These are phyloP conservation scores for Bryoerythrophyllum caledonicum DNA, from an alignment of 225 moss, liverwort and hornwort genomes.

Conservation along the genomic window DNA sequence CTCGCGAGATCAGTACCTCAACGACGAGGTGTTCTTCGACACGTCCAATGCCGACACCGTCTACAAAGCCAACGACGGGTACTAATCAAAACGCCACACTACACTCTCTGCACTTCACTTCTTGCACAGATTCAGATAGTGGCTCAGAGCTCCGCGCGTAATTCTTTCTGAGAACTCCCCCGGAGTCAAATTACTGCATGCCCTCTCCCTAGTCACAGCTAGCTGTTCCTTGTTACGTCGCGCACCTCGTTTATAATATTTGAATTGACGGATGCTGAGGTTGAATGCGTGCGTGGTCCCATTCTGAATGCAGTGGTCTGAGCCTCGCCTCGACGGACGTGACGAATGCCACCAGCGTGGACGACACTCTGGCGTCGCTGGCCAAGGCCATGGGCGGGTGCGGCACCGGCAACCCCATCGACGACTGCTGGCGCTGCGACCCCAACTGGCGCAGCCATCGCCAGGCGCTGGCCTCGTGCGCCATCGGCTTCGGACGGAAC, in stretches of 20 bases:
- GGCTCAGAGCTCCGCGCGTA: no score
- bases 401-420: conserved; percentile 47
- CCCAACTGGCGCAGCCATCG: conserved; percentile 47
- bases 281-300: no score
- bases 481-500: conserved; percentile 40
- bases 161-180: no score
- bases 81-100: no score
- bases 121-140: no score
- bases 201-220: no score
- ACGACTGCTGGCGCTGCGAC: conserved; percentile 58
- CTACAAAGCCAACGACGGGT: conserved; percentile 26
- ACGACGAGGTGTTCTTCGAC: conserved; percentile 34
- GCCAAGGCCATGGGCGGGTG: conserved; percentile 41
- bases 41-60: conserved; percentile 24
- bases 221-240: no score
- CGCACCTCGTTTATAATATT: no score
- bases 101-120: no score
- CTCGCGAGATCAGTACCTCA: not conserved
- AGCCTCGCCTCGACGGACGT: not conserved
- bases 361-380: conserved; percentile 22
- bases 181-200: no score
- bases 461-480: conserved; percentile 42
- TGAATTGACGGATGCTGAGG: not conserved
- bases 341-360: conserved; percentile 13
- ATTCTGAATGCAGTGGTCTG: conserved; percentile 29